phyloP scores from a whole-genome alignment of 129 eudicot species.

The Ambrosia trifida region DNA sequence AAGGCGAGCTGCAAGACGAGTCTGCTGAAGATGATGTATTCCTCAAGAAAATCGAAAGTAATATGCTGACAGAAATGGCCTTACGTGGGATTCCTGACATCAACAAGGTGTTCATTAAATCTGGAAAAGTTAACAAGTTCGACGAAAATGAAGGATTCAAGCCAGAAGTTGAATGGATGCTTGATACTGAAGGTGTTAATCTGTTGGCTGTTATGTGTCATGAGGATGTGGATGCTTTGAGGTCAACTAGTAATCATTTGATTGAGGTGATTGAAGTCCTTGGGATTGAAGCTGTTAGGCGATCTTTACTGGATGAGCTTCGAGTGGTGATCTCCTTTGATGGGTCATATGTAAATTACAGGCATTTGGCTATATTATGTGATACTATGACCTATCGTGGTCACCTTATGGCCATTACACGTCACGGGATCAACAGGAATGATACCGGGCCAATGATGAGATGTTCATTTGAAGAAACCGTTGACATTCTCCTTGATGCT shows the following conservation, averaged over 20 bases:
- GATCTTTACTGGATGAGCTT: slow-evolving; percentile 82
- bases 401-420: slow-evolving; percentile 96
- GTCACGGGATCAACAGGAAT: slow-evolving; percentile 90
- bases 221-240: slow-evolving; percentile 82
- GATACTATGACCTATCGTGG: slow-evolving; percentile 99
- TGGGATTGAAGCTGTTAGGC: slow-evolving; percentile 95
- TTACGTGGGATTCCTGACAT: slow-evolving; percentile 93
- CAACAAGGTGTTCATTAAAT: slow-evolving; percentile 90
- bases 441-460: slow-evolving; percentile 99
- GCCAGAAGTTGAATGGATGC: slow-evolving; percentile 91
- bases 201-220: slow-evolving; percentile 89
- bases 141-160: slow-evolving; percentile 78
- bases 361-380: slow-evolving; percentile 90
- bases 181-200: slow-evolving; percentile 97
- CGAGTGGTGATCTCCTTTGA: slow-evolving; percentile 95
- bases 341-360: slow-evolving; percentile 89
- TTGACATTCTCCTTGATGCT: slow-evolving; percentile 94
- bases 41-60: slow-evolving; percentile 85
- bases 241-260: slow-evolving; percentile 93
- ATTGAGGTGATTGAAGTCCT: slow-evolving; percentile 95
- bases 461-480: slow-evolving; percentile 96
- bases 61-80: slow-evolving; percentile 95
- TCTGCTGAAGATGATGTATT: slow-evolving; percentile 98
- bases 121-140: slow-evolving; percentile 64
- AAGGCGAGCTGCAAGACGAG: slow-evolving; percentile 81